These are phyloP conservation scores for Kalmusia sp. DNA, from an alignment of 2,329 filamentous ascomycete species.

Conservation along the genomic window DNA sequence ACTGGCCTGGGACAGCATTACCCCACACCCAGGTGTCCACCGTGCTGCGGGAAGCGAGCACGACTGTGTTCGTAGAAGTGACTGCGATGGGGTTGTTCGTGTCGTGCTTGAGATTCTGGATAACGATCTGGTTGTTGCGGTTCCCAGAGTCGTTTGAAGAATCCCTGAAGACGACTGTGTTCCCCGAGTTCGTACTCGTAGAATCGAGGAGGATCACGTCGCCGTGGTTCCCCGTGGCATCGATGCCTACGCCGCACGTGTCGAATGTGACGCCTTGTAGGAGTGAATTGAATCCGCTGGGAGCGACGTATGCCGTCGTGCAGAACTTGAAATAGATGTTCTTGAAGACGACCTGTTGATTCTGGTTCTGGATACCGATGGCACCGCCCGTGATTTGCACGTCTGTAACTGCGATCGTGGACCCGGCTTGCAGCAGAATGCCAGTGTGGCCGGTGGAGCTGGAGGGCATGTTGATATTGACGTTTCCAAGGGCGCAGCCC, in stretches of 20 bases:
- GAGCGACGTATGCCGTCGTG: constrained; percentile 3
- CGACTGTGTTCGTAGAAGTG: not conserved
- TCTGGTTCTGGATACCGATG: constrained; percentile 4
- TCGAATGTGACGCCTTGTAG: constrained; percentile 6
- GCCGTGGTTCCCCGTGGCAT: not conserved
- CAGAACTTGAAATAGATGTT: constrained; percentile 10
- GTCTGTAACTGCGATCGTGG: constrained; percentile 5
- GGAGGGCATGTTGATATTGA: constrained; percentile 7
- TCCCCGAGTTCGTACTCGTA: constrained; percentile 1
- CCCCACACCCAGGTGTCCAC: constrained; percentile 5
- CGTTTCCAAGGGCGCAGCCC: not conserved
- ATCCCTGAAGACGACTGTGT: constrained; percentile 5
- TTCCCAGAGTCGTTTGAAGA: constrained; percentile 1
- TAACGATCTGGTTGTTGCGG: constrained; percentile 4
- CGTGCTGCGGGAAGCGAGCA: not conserved
- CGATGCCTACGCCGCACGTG: constrained; percentile 3
- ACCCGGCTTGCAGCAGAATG: not conserved
- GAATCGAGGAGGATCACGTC: constrained; percentile 7
- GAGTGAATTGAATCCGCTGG: constrained; percentile 2
- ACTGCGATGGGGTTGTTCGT: constrained; percentile 2
- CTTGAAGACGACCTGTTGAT: constrained; percentile 7
- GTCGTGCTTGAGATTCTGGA: constrained; percentile 5
- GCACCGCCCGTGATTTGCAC: constrained; percentile 4
- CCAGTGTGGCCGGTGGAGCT: constrained; percentile 8
- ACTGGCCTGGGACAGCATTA: constrained; percentile 1